Evolutionary conservation across 192 early-diverging fungal species (phyloP).

Genomic region (Backusella mclennaniae): DNA sequence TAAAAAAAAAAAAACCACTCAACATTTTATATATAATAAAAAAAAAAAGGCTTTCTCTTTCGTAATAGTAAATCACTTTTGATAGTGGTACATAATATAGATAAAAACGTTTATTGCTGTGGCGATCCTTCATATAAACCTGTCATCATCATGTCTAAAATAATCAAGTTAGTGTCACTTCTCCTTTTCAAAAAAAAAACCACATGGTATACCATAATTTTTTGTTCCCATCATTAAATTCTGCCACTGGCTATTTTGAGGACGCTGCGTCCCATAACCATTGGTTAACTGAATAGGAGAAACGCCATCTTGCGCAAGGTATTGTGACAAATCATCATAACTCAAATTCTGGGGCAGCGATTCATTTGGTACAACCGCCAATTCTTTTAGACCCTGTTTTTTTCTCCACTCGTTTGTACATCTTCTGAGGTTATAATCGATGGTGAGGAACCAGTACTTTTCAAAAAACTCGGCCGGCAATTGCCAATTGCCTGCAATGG

Average conservation of each 20-base stretch:
- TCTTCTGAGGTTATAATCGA: slow-evolving; percentile 24
- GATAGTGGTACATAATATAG: neutral
- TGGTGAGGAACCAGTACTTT: slow-evolving; percentile 34
- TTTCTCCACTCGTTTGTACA: slow-evolving; percentile 2
- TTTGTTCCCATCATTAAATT: slow-evolving; percentile 7
- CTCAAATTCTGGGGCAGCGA: neutral
- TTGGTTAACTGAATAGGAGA: neutral
- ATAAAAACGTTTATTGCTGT: neutral
- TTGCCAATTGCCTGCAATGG: slow-evolving; percentile 31
- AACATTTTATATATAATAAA: neutral
- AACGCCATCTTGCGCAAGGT: neutral
- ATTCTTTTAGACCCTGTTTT: neutral
- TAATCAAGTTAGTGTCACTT: neutral
- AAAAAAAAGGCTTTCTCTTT: too few species aligned
- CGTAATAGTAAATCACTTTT: too few species aligned
- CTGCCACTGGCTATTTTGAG: neutral
- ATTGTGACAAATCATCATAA: slow-evolving; percentile 6
- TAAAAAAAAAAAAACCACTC: too few species aligned
- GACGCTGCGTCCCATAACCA: neutral
- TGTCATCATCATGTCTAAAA: slow-evolving; percentile 14
- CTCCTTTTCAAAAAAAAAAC: neutral
- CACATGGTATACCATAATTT: neutral
- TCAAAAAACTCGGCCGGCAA: slow-evolving; percentile 30
- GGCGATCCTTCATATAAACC: neutral
- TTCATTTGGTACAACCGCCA: neutral